These are phyloP conservation scores for Sphaerulina populicola DNA, from an alignment of 2,329 filamentous ascomycete species.

Conservation along the genomic window DNA sequence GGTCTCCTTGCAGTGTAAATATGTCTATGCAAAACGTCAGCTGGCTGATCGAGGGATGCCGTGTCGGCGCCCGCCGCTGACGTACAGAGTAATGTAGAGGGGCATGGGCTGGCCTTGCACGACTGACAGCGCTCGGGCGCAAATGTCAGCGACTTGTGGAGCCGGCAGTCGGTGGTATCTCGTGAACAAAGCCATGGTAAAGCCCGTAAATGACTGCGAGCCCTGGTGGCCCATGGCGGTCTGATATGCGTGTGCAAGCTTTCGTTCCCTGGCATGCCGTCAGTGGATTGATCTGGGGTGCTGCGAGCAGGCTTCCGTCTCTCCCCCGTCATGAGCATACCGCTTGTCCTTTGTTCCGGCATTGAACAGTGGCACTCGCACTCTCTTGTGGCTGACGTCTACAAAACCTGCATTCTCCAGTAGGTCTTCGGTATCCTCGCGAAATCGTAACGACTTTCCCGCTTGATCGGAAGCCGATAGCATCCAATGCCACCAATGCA, in stretches of 20 bases:
- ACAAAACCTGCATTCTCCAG: constrained; percentile 68
- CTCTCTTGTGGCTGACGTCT: constrained; percentile 59
- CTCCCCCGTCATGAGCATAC: not conserved
- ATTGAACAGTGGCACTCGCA: constrained; percentile 55
- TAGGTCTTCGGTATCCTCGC: constrained; percentile 51
- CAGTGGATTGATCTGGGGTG: not conserved
- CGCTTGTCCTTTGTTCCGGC: constrained; percentile 56
- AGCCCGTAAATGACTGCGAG: constrained; percentile 23
- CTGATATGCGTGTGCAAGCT: constrained; percentile 76
- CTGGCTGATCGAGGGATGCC: not conserved
- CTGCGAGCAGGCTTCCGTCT: too few relatives aligned
- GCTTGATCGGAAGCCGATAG: constrained; percentile 54
- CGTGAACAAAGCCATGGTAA: constrained; percentile 44
- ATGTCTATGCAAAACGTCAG: constrained; percentile 32
- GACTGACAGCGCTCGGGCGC: constrained; percentile 48
- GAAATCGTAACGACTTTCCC: constrained; percentile 58
- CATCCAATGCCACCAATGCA: constrained; percentile 62
- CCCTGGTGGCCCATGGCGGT: constrained; percentile 50
- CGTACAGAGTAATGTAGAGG: constrained; percentile 66
- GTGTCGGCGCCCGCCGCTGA: constrained; percentile 28
- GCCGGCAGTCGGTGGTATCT: constrained; percentile 53
- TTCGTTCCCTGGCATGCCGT: constrained; percentile 41
- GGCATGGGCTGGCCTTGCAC: constrained; percentile 15
- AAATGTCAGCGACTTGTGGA: constrained; percentile 54
- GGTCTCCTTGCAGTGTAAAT: constrained; percentile 43